Conservation (phyloP, 148 eudicot species). For the Selenicereus undatus region DNA sequence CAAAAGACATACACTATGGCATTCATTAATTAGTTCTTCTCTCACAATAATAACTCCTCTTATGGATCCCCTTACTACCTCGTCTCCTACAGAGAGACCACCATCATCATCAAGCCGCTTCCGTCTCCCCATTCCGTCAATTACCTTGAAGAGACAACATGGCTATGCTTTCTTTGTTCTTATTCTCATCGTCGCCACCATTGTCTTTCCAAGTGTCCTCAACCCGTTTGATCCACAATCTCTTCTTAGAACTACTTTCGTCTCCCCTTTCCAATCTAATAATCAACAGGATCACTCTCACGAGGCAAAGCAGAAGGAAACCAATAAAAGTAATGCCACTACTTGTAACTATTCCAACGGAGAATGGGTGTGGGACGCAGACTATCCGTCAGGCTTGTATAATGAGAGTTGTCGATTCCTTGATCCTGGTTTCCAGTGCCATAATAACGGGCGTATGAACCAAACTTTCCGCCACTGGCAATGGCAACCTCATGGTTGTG, state of each 20-base stretch:
- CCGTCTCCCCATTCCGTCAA: conserved; percentile 16
- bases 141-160: conserved; percentile 26
- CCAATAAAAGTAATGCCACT: neutral
- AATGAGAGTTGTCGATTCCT: conserved; percentile 62
- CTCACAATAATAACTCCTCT: conserved; percentile 21
- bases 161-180: conserved; percentile 21
- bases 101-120: neutral
- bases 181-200: conserved; percentile 20
- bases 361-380: conserved; percentile 61
- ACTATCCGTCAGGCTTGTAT: conserved; percentile 30
- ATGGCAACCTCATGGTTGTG: conserved; percentile 59
- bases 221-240: conserved; percentile 30
- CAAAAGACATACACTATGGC: neutral
- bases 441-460: conserved; percentile 48
- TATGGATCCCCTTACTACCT: conserved; percentile 50
- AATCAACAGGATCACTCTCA: neutral
- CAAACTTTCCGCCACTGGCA: conserved; percentile 61
- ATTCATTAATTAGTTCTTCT: neutral
- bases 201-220: conserved; percentile 20
- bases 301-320: neutral
- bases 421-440: conserved; percentile 79
- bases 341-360: conserved; percentile 61
- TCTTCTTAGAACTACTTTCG: conserved; percentile 10
- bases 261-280: conserved; percentile 7
- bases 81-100: neutral